Conservation (phyloP, 1,139 yeast species). For the Blastobotrys serpentis region DNA sequence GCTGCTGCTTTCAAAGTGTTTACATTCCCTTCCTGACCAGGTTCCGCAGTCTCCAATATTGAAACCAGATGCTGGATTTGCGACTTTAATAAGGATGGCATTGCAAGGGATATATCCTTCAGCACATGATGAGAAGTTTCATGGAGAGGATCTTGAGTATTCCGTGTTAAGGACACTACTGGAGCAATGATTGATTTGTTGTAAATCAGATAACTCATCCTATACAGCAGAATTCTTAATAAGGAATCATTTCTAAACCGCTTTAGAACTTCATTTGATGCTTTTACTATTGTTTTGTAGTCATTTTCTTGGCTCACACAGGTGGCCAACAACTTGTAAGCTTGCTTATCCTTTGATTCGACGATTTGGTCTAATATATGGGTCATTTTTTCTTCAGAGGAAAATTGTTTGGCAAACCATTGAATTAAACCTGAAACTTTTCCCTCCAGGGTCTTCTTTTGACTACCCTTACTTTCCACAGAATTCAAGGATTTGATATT, state of each 20-base stretch:
- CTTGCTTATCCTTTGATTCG: constrained; percentile 19
- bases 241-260: constrained; percentile 34
- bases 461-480: constrained; percentile 25
- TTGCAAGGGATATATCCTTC: constrained; percentile 56
- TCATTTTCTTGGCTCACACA: constrained; percentile 56
- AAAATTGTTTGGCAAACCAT: constrained; percentile 60
- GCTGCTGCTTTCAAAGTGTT: constrained; percentile 59
- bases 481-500: constrained; percentile 24
- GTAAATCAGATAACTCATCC: constrained; percentile 61
- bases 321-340: constrained; percentile 20
- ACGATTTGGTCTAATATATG: constrained; percentile 23
- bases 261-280: constrained; percentile 59
- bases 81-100: constrained; percentile 64
- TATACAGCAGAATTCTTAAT: constrained; percentile 55
- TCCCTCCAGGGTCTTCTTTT: constrained; percentile 28
- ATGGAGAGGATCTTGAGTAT: constrained; percentile 37
- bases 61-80: constrained; percentile 55
- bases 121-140: constrained; percentile 52
- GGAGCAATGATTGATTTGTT: constrained; percentile 64
- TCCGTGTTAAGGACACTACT: constrained; percentile 50
- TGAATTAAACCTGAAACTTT: constrained; percentile 57
- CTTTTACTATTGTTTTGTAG: constrained; percentile 55
- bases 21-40: constrained; percentile 35
- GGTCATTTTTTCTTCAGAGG: constrained; percentile 21
- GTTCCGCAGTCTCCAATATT: constrained; percentile 38